A percentile compares a stretch with the other conserved stretches of the same genome.
These are phyloP conservation scores for Rhododendron ferrugineum DNA, from an alignment of 148 eudicot species.

Conservation along the genomic window DNA sequence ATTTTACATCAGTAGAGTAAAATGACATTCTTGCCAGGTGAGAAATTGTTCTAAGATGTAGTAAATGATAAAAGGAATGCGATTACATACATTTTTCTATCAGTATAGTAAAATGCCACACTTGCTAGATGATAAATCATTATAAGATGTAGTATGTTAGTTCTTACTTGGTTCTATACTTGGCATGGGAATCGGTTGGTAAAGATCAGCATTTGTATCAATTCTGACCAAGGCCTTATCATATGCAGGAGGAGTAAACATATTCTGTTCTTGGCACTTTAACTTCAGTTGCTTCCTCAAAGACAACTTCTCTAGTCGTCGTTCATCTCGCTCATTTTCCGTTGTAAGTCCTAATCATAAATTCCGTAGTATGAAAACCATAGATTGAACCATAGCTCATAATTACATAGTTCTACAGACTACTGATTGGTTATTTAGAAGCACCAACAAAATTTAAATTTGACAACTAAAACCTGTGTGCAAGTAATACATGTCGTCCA, in stretches of 20 bases:
- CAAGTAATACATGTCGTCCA: slow-evolving; percentile 81
- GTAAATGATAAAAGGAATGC: background rate
- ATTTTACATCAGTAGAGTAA: background rate
- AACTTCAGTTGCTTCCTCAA: slow-evolving; percentile 73
- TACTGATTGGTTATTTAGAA: background rate
- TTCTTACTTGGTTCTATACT: slow-evolving; percentile 41
- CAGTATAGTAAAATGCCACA: background rate
- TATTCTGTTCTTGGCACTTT: slow-evolving; percentile 59
- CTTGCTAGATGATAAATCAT: background rate
- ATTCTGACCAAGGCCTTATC: slow-evolving; percentile 33
- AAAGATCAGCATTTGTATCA: slow-evolving; percentile 30
- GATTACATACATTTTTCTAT: background rate
- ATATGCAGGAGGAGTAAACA: slow-evolving; percentile 24
- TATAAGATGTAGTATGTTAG: background rate
- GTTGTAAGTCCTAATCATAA: slow-evolving; percentile 43
- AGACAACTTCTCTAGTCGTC: slow-evolving; percentile 75
- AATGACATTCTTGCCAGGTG: background rate
- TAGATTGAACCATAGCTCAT: background rate
- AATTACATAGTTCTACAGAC: background rate
- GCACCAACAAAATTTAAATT: background rate
- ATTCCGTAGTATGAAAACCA: background rate
- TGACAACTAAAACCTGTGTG: slow-evolving; percentile 61
- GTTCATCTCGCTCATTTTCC: slow-evolving; percentile 54
- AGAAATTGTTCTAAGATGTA: background rate
- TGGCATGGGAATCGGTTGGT: slow-evolving; percentile 32